Evolutionary conservation across 1,139 yeast species (phyloP).

Genomic region (Scheffersomyces cryptocercus): DNA sequence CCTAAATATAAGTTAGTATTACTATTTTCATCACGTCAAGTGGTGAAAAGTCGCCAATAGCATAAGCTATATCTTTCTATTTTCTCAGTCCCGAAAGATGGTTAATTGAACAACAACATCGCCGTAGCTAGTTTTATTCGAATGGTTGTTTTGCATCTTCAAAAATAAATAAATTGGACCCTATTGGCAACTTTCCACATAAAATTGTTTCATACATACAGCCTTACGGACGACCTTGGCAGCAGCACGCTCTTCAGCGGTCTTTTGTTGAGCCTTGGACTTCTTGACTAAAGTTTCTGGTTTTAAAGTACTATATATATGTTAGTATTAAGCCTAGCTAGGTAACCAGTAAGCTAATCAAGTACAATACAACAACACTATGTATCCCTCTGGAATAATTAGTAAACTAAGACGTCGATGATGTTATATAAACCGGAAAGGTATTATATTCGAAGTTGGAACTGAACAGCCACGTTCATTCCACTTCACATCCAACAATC

Average conservation of each 20-base stretch:
- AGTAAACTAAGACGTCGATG: conserved; percentile 6
- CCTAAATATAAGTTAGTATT: conserved; percentile 40
- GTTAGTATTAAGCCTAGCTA: conserved; percentile 32
- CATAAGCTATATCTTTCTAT: conserved; percentile 2
- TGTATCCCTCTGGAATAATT: conserved; percentile 18
- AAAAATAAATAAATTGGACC: conserved; percentile 22
- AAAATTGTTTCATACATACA: conserved; percentile 57
- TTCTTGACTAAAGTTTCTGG: conserved; percentile 98
- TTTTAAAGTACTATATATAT: conserved; percentile 43
- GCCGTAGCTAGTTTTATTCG: conserved; percentile 81
- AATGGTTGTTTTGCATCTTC: conserved; percentile 65
- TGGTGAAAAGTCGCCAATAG: conserved; percentile 1
- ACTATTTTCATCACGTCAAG: conserved; percentile 2
- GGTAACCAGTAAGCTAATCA: not conserved
- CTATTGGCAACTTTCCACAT: conserved; percentile 1
- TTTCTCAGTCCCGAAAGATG: conserved; percentile 99
- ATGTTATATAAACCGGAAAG: conserved; percentile 21
- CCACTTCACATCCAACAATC: conserved; percentile 29
- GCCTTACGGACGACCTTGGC: conserved; percentile 83
- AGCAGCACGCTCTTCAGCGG: conserved; percentile 84
- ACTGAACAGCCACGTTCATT: conserved; percentile 52
- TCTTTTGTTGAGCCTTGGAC: conserved; percentile 88
- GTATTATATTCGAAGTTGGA: conserved; percentile 28
- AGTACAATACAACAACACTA: conserved; percentile 8
- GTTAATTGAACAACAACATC: conserved; percentile 94